Evolutionary conservation across 1,139 yeast genomes (phyloP).

Genomic region (Diutina mesorugosa): DNA sequence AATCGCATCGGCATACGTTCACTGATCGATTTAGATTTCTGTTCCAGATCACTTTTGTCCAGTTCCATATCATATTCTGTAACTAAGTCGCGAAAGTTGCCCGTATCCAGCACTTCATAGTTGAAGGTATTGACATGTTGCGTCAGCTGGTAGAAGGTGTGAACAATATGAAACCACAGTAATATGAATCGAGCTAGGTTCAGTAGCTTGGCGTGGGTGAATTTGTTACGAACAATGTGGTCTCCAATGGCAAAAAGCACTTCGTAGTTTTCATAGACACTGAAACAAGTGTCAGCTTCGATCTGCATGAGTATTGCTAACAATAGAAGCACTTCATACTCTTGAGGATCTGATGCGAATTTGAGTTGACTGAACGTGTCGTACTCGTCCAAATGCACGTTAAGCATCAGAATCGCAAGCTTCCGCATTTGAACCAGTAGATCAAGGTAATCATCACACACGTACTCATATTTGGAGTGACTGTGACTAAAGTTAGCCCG

Average conservation of each 20-base stretch:
- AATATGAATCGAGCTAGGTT: slow-evolving; percentile 13
- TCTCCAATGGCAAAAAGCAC: slow-evolving; percentile 32
- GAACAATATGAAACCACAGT: slow-evolving; percentile 16
- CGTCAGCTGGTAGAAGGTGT: slow-evolving; percentile 25
- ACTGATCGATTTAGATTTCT: background rate
- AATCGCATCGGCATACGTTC: background rate
- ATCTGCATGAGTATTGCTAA: slow-evolving; percentile 24
- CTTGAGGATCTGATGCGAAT: background rate
- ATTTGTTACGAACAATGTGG: slow-evolving; percentile 15
- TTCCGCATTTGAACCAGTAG: slow-evolving; percentile 1
- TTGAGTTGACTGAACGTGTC: background rate
- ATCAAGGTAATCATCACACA: background rate
- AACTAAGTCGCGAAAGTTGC: slow-evolving; percentile 21
- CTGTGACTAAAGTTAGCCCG: background rate
- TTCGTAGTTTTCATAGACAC: slow-evolving; percentile 31
- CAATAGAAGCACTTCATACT: slow-evolving; percentile 11
- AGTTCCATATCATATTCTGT: slow-evolving; percentile 20
- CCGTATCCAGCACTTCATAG: slow-evolving; percentile 19
- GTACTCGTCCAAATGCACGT: background rate
- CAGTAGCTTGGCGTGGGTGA: slow-evolving; percentile 6
- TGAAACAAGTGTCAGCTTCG: slow-evolving; percentile 23
- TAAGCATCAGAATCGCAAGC: background rate
- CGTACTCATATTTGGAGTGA: background rate
- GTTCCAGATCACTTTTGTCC: background rate
- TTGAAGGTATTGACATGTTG: slow-evolving; percentile 26